These are phyloP conservation scores for Albatrellus ellisii DNA, from an alignment of 768 basidiomycete genomes.

Conservation along the genomic window DNA sequence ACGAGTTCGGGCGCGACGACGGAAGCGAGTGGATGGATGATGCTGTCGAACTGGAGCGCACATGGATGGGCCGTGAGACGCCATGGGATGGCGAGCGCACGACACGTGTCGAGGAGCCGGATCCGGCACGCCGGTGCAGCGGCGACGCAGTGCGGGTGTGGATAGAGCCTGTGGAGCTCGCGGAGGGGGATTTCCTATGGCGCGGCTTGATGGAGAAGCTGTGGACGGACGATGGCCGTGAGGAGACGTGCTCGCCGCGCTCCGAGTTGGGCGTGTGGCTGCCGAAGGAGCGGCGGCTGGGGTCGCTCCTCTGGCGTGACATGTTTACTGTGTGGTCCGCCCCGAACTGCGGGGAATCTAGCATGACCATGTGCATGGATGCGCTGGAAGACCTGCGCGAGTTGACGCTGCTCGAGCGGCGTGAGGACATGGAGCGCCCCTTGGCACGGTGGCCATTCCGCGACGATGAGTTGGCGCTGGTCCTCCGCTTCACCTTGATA, in stretches of 20 bases:
- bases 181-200: slow-evolving; percentile 66
- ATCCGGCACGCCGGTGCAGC: slow-evolving; percentile 67
- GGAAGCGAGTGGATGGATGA: slow-evolving; percentile 67
- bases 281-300: slow-evolving; percentile 59
- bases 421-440: slow-evolving; percentile 64
- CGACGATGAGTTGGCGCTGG: slow-evolving; percentile 25
- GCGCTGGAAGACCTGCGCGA: slow-evolving; percentile 58
- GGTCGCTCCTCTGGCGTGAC: slow-evolving; percentile 30
- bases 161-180: slow-evolving; percentile 61
- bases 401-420: slow-evolving; percentile 85
- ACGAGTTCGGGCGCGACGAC: slow-evolving; percentile 69
- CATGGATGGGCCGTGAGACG: slow-evolving; percentile 37
- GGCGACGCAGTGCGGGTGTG: slow-evolving; percentile 61
- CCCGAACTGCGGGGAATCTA: slow-evolving; percentile 40
- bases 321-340: slow-evolving; percentile 24
- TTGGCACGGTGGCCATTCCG: slow-evolving; percentile 40
- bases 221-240: slow-evolving; percentile 77
- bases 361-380: slow-evolving; percentile 30
- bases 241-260: slow-evolving; percentile 51
- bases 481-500: slow-evolving; percentile 31
- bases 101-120: slow-evolving; percentile 74
- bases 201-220: slow-evolving; percentile 53
- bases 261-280: slow-evolving; percentile 85
- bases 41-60: slow-evolving; percentile 61
- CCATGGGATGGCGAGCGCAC: slow-evolving; percentile 41